Conservation (phyloP, 345 rosid genomes). For the Clarkia xantiana region DNA sequence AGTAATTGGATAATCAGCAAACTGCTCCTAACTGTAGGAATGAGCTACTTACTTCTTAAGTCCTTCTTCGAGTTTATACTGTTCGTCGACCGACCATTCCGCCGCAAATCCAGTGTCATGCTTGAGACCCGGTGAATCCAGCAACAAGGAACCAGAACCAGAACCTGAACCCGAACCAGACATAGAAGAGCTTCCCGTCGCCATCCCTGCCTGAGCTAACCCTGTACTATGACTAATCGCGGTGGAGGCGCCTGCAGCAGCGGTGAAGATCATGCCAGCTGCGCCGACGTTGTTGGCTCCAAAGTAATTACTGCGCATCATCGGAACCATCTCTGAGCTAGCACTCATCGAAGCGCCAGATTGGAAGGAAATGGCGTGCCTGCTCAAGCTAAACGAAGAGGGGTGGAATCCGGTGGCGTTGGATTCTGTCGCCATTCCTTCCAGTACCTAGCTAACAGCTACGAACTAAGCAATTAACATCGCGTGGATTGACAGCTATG, state of each 20-base stretch:
- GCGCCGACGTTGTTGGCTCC: conserved; percentile 13
- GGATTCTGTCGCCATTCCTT: conserved; percentile 49
- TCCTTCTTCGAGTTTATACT: conserved; percentile 54
- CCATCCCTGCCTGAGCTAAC: conserved; percentile 15
- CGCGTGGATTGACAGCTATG: too few species aligned
- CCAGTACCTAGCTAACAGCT: too few species aligned
- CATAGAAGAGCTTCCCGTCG: conserved; percentile 15
- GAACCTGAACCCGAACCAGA: too few species aligned
- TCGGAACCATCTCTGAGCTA: conserved; percentile 35
- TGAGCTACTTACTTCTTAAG: conserved; percentile 12
- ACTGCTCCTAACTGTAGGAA: too few species aligned
- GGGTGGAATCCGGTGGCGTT: conserved; percentile 30
- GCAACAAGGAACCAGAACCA: conserved; percentile 25
- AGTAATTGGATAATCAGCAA: too few species aligned
- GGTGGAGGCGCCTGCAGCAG: conserved; percentile 18
- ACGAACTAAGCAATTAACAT: too few species aligned
- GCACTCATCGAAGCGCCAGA: conserved; percentile 21
- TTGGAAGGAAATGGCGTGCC: conserved; percentile 43
- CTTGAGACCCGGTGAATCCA: conserved; percentile 51
- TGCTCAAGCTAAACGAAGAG: conserved; percentile 22
- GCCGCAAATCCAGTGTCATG: conserved; percentile 50
- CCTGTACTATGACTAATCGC: conserved; percentile 13
- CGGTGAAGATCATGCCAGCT: conserved; percentile 20
- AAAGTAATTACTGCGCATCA: conserved; percentile 27
- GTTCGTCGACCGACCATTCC: conserved; percentile 82